A percentile compares a stretch with the other conserved stretches of the same genome.
These are phyloP conservation scores for Aspergillus funiculosus DNA, from an alignment of 495 filamentous ascomycete species.

Conservation along the genomic window DNA sequence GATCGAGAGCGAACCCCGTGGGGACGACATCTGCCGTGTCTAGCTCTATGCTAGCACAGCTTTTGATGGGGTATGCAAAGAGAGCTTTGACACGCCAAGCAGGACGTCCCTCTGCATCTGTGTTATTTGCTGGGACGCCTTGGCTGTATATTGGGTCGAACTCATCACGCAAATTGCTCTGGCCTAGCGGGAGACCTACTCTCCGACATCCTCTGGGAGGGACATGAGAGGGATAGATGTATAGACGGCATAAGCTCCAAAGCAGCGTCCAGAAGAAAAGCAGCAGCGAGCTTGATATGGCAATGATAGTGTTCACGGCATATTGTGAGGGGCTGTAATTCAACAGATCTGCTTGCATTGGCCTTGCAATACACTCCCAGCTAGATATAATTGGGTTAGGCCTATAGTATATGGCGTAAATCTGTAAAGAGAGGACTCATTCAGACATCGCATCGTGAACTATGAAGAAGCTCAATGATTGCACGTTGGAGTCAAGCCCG, in stretches of 20 bases:
- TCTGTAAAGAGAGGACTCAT: no score
- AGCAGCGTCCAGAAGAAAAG: background rate
- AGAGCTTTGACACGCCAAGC: slow-evolving; percentile 67
- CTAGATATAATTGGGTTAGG: no score
- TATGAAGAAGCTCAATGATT: no score
- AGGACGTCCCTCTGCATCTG: slow-evolving; percentile 17
- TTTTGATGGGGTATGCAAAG: slow-evolving; percentile 85
- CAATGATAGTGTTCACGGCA: slow-evolving; percentile 5
- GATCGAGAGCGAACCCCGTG: slow-evolving; percentile 75
- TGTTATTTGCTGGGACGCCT: slow-evolving; percentile 15
- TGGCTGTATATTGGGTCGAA: slow-evolving; percentile 31
- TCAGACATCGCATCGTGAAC: no score
- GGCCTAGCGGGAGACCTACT: slow-evolving; percentile 25
- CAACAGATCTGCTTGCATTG: background rate
- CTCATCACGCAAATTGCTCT: slow-evolving; percentile 38
- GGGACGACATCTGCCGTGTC: slow-evolving; percentile 57
- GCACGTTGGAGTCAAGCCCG: no score
- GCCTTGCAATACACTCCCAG: no score
- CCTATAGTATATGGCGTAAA: no score
- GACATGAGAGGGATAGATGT: no score
- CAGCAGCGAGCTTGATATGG: background rate
- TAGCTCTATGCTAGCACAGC: slow-evolving; percentile 75
- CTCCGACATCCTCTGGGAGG: slow-evolving; percentile 31
- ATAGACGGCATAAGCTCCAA: background rate
- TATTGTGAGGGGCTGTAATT: background rate